Percentiles rank a stretch among this genome's conserved stretches.
Conservation (phyloP, 108 stramenopile species). For the Conticribra guillardii region DNA sequence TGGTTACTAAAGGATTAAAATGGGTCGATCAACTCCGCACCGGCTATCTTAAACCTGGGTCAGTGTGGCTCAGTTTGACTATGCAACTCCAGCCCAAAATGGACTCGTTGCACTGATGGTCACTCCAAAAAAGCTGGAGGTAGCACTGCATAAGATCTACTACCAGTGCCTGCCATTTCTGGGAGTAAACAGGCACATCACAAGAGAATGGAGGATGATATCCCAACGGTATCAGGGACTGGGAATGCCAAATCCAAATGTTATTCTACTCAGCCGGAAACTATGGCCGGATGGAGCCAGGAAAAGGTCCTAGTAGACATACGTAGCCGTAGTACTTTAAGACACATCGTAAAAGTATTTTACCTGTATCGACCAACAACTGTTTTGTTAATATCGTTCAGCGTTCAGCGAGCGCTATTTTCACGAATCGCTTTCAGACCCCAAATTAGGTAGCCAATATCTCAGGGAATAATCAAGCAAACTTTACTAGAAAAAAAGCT, state of each 20-base stretch:
- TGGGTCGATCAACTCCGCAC: constrained; percentile 8
- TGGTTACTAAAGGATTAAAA: background rate
- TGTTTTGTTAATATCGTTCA: no score
- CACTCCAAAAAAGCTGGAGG: background rate
- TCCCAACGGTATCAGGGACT: background rate
- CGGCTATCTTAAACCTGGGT: background rate
- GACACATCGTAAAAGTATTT: no score
- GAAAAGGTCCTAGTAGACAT: no score
- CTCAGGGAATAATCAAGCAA: no score
- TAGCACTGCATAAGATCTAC: background rate
- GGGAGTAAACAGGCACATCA: background rate
- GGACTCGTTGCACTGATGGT: background rate
- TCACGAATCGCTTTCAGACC: no score
- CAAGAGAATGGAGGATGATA: background rate
- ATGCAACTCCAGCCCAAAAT: background rate
- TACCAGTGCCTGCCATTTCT: background rate
- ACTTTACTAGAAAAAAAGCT: no score
- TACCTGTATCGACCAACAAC: no score
- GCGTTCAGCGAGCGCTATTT: no score
- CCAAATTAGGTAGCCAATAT: no score
- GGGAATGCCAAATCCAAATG: background rate
- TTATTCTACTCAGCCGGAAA: background rate
- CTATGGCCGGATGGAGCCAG: no score
- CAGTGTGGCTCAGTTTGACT: background rate
- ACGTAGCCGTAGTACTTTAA: no score